These are phyloP conservation scores for Claviceps lovelessii DNA, from an alignment of 2,329 filamentous ascomycete genomes.

Conservation along the genomic window DNA sequence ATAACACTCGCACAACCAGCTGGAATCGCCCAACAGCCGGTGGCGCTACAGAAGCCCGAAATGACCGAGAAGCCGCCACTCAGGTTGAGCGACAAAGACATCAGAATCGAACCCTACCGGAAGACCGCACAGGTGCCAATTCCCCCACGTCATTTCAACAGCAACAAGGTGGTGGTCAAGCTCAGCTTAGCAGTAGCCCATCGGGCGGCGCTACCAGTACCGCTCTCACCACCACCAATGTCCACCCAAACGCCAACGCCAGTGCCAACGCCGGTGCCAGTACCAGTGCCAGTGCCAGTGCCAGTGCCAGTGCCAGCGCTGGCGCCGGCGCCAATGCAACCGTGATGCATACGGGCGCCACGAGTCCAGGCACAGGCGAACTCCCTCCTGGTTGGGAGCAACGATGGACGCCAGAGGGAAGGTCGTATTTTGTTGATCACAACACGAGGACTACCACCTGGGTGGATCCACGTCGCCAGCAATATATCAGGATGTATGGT, in stretches of 20 bases:
- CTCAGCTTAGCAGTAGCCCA: slow-evolving; percentile 20
- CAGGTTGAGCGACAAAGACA: slow-evolving; percentile 86
- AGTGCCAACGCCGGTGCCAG: slow-evolving; percentile 5
- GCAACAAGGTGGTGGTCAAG: slow-evolving; percentile 27
- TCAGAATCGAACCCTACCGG: slow-evolving; percentile 87
- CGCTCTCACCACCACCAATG: background rate
- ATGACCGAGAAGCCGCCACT: slow-evolving; percentile 75
- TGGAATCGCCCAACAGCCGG: slow-evolving; percentile 82
- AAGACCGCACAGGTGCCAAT: slow-evolving; percentile 85
- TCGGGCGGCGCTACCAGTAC: slow-evolving; percentile 8
- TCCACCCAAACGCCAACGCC: slow-evolving; percentile 29
- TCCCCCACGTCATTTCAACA: slow-evolving; percentile 62
- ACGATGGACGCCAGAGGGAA: slow-evolving; percentile 83
- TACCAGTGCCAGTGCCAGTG: slow-evolving; percentile 12
- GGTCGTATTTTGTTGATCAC: slow-evolving; percentile 95
- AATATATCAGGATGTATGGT: slow-evolving; percentile 95
- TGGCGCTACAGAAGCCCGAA: slow-evolving; percentile 56
- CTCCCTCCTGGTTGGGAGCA: slow-evolving; percentile 95
- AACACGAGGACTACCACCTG: slow-evolving; percentile 96
- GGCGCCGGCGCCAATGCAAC: slow-evolving; percentile 41
- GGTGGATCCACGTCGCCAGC: slow-evolving; percentile 92
- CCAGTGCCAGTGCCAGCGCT: slow-evolving; percentile 14
- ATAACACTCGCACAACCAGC: slow-evolving; percentile 91
- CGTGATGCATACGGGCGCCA: slow-evolving; percentile 88
- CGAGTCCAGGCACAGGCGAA: slow-evolving; percentile 86